Percentiles rank a stretch among this genome's conserved stretches.
Evolutionary conservation across 2,329 filamentous ascomycete species (phyloP).

Genomic region (Pseudogymnoascus sp.): DNA sequence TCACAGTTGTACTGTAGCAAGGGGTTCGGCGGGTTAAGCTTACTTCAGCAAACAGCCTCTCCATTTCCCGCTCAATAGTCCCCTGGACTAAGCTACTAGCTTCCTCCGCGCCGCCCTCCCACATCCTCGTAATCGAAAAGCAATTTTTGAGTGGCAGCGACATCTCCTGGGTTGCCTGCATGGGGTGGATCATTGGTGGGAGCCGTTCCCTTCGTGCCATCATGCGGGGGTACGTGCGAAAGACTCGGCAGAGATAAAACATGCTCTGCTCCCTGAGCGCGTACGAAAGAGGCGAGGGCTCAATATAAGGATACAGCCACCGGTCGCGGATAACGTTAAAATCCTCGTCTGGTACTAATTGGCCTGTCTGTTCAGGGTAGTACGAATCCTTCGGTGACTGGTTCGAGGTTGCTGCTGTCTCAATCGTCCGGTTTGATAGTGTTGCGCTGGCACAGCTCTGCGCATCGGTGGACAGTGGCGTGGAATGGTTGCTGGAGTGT

Average conservation of each 20-base stretch:
- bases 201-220: constrained; percentile 31
- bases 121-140: constrained; percentile 32
- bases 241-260: constrained; percentile 29
- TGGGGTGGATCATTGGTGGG: constrained; percentile 32
- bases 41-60: constrained; percentile 28
- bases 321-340: not conserved
- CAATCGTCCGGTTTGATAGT: not conserved
- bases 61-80: constrained; percentile 29
- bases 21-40: constrained; percentile 10
- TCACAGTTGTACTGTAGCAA: not conserved
- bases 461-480: not conserved
- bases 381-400: not conserved
- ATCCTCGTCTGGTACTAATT: not conserved
- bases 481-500: not conserved
- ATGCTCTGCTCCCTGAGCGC: constrained; percentile 24
- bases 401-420: constrained; percentile 5
- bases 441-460: not conserved
- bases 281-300: constrained; percentile 7
- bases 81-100: constrained; percentile 27
- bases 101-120: constrained; percentile 28
- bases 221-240: constrained; percentile 34
- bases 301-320: not conserved
- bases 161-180: constrained; percentile 19
- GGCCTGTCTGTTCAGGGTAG: not conserved
- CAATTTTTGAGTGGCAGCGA: constrained; percentile 29